A percentile compares a stretch with the other conserved stretches of the same genome.
Conservation (phyloP, 2,329 filamentous ascomycete species). For the Ascocoryne sarcoides region DNA sequence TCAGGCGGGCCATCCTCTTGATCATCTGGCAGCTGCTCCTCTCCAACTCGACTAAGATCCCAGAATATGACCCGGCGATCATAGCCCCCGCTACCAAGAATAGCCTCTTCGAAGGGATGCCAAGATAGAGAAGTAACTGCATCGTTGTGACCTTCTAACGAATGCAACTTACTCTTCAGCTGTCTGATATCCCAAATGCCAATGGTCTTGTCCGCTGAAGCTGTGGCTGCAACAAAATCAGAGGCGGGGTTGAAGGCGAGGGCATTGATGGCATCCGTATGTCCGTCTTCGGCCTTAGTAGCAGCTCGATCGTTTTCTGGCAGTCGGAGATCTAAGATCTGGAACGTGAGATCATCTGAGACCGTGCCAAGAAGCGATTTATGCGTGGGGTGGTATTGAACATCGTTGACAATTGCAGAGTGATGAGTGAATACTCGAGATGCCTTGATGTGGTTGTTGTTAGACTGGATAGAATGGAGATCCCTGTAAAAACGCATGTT, state of each 20-base stretch:
- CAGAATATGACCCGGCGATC: slow-evolving; percentile 93
- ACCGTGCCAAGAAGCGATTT: slow-evolving; percentile 82
- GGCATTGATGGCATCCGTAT: slow-evolving; percentile 91
- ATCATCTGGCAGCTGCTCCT: slow-evolving; percentile 92
- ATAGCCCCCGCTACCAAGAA: slow-evolving; percentile 85
- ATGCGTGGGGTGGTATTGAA: slow-evolving; percentile 87
- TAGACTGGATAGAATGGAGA: slow-evolving; percentile 63
- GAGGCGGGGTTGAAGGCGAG: slow-evolving; percentile 86
- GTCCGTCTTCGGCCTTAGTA: slow-evolving; percentile 58
- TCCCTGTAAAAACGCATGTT: slow-evolving; percentile 51
- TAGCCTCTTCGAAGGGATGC: slow-evolving; percentile 84
- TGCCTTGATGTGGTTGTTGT: slow-evolving; percentile 62
- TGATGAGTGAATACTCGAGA: slow-evolving; percentile 78
- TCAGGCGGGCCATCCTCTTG: slow-evolving; percentile 92
- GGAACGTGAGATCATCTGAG: slow-evolving; percentile 88
- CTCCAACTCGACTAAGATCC: slow-evolving; percentile 85
- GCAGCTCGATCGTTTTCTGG: slow-evolving; percentile 57
- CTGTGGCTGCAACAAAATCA: slow-evolving; percentile 86
- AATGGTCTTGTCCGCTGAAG: slow-evolving; percentile 90
- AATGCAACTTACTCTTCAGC: slow-evolving; percentile 81
- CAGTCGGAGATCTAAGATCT: slow-evolving; percentile 81
- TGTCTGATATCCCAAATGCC: slow-evolving; percentile 93
- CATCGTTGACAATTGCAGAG: slow-evolving; percentile 86
- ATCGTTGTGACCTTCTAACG: slow-evolving; percentile 78
- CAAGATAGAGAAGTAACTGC: slow-evolving; percentile 87